A percentile compares a stretch with the other conserved stretches of the same genome.
These are phyloP conservation scores for Phytophthora sansomeana DNA, from an alignment of 352 stramenopile genomes.

Conservation along the genomic window DNA sequence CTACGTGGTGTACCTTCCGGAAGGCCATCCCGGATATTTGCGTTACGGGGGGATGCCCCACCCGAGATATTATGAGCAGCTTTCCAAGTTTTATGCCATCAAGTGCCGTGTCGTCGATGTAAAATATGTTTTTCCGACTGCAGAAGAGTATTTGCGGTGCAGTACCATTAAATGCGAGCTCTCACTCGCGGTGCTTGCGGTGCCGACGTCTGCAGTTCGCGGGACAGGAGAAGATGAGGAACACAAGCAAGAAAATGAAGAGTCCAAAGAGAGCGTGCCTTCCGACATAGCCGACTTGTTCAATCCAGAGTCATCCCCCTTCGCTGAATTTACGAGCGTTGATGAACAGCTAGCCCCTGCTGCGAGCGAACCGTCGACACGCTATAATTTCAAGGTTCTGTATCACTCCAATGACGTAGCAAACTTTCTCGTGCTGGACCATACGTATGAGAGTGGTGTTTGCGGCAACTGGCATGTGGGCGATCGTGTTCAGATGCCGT, in stretches of 20 bases:
- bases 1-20: conserved; percentile 84
- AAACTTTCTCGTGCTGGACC: conserved; percentile 89
- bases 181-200: conserved; percentile 65
- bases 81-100: conserved; percentile 70
- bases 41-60: conserved; percentile 42
- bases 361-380: conserved; percentile 45
- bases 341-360: conserved; percentile 59
- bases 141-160: conserved; percentile 62
- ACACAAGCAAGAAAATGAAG: conserved; percentile 50
- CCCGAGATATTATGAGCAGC: conserved; percentile 56
- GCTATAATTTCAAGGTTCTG: conserved; percentile 70
- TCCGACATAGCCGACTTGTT: conserved; percentile 38
- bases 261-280: conserved; percentile 25
- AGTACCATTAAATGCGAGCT: conserved; percentile 80
- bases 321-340: conserved; percentile 76
- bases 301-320: conserved; percentile 50
- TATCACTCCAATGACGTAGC: conserved; percentile 84
- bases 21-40: conserved; percentile 71
- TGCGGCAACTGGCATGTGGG: conserved; percentile 70
- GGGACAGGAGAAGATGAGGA: conserved; percentile 31
- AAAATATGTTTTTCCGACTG: conserved; percentile 76
- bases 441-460: conserved; percentile 84
- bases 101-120: conserved; percentile 83
- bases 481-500: conserved; percentile 80
- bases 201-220: conserved; percentile 49